These are phyloP conservation scores for Syzygium grande DNA, from an alignment of 345 rosid species.

Conservation along the genomic window DNA sequence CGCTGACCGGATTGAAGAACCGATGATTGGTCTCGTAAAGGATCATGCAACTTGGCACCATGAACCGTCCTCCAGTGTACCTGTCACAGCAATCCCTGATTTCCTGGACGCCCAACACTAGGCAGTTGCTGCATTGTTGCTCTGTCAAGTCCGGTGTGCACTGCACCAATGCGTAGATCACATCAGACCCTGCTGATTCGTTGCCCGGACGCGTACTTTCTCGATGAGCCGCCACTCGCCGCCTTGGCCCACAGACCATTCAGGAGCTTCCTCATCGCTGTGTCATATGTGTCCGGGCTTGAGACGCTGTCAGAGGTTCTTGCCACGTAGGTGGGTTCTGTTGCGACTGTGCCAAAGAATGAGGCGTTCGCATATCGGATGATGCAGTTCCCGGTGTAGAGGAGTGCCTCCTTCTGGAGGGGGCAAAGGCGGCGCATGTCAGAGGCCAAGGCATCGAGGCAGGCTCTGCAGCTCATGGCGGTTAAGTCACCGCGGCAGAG, in stretches of 20 bases:
- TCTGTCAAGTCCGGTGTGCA: background rate
- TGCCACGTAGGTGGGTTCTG: background rate
- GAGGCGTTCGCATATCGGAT: background rate
- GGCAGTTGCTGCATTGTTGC: background rate
- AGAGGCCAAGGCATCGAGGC: background rate
- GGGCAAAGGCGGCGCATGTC: background rate
- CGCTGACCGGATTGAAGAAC: background rate
- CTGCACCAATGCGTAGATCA: background rate
- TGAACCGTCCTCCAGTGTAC: background rate
- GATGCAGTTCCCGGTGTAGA: background rate
- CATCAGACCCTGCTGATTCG: background rate
- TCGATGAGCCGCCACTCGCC: background rate
- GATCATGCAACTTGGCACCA: background rate
- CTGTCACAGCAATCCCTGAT: background rate
- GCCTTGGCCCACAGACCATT: fast-evolving
- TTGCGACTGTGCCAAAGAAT: background rate
- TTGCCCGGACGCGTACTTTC: background rate
- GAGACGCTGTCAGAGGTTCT: fast-evolving
- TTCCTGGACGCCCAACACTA: fast-evolving
- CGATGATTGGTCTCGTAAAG: background rate
- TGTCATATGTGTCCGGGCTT: fast-evolving
- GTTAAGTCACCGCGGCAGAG: background rate
- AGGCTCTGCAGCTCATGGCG: background rate
- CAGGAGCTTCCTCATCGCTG: background rate
- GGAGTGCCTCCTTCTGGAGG: background rate